phyloP scores from a whole-genome alignment of 345 rosid species.

The Erucastrum elatum region DNA sequence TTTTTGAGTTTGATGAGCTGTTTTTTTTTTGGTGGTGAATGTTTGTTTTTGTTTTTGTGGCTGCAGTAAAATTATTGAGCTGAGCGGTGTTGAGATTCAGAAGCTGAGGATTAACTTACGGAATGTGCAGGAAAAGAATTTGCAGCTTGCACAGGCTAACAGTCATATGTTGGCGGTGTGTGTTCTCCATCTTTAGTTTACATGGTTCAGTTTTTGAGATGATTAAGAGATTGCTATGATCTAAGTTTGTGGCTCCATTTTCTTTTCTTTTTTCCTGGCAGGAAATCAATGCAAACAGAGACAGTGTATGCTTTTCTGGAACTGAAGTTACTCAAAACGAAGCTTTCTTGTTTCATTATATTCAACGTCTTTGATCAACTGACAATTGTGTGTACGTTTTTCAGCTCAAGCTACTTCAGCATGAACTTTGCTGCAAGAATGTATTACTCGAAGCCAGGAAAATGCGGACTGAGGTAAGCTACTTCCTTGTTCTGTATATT shows the following conservation, averaged over 20 bases:
- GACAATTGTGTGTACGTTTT: conserved; percentile 11
- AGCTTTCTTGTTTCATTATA: background rate
- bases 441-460: conserved; percentile 44
- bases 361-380: background rate
- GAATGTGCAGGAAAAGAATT: conserved; percentile 66
- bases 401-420: conserved; percentile 66
- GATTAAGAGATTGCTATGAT: background rate
- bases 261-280: conserved; percentile 40
- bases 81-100: conserved; percentile 58
- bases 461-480: conserved; percentile 34
- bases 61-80: conserved; percentile 59
- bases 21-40: background rate
- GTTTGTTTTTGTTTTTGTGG: background rate
- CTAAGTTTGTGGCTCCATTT: background rate
- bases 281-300: conserved; percentile 74
- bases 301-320: conserved; percentile 49
- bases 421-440: conserved; percentile 72
- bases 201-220: conserved; percentile 25
- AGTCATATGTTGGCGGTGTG: conserved; percentile 63
- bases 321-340: conserved; percentile 16
- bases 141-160: conserved; percentile 65
- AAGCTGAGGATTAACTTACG: conserved; percentile 56
- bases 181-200: conserved; percentile 12
- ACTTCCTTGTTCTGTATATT: background rate
- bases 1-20: conserved; percentile 11